phyloP scores from a whole-genome alignment of 73 alveolate species.

The Paramecium pentaurelia region DNA sequence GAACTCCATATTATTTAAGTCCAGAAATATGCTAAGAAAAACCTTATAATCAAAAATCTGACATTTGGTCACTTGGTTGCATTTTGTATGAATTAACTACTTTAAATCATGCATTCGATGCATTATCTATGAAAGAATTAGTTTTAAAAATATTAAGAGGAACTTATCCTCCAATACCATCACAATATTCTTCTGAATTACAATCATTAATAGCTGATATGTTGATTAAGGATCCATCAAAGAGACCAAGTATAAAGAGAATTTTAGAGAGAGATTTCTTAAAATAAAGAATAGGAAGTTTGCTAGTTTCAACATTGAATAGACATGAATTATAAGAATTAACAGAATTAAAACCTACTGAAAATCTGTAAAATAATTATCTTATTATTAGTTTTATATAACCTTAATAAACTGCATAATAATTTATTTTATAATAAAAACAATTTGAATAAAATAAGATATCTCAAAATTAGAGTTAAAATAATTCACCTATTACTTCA shows the following conservation, averaged over 20 bases:
- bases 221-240: conserved; percentile 81
- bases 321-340: conserved; percentile 36
- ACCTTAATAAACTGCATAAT: neutral
- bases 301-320: neutral
- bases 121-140: conserved; percentile 89
- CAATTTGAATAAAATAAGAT: neutral
- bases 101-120: conserved; percentile 98
- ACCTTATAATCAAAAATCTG: conserved; percentile 98
- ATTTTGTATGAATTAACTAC: conserved; percentile 97
- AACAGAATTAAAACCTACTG: neutral
- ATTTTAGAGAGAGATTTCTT: conserved; percentile 82
- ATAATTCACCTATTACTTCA: conserved; percentile 18
- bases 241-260: conserved; percentile 81
- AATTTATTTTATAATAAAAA: neutral
- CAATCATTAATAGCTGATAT: conserved; percentile 77
- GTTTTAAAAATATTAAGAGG: conserved; percentile 88
- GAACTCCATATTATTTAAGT: conserved; percentile 98
- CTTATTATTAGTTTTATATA: neutral
- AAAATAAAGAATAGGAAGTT: conserved; percentile 35
- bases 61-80: conserved; percentile 99
- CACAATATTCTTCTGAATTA: conserved; percentile 67
- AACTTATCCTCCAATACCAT: conserved; percentile 79
- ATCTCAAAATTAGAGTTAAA: neutral
- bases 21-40: conserved; percentile 98
- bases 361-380: neutral